Evolutionary conservation across 345 rosid genomes (phyloP).

Genomic region (Lumnitzera littorea): DNA sequence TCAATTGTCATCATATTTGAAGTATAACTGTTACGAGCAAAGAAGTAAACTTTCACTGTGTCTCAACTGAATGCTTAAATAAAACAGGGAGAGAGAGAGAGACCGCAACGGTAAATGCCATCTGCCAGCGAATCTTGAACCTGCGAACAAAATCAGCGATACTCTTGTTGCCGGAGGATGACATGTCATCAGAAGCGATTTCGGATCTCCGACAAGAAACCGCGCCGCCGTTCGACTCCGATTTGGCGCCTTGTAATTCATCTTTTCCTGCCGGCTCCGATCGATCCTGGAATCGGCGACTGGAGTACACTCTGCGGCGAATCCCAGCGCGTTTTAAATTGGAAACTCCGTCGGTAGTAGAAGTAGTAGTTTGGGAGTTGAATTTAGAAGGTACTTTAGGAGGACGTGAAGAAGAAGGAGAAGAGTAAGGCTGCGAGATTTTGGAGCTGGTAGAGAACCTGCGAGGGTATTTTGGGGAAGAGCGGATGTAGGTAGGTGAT

Average conservation of each 20-base stretch:
- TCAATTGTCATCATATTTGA: too few relatives aligned
- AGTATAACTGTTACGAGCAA: background rate
- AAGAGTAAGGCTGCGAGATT: conserved; percentile 16
- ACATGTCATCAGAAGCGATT: conserved; percentile 11
- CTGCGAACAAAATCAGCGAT: conserved; percentile 13
- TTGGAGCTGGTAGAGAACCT: conserved; percentile 32
- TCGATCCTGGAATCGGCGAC: conserved; percentile 7
- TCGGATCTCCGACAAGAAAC: conserved; percentile 10
- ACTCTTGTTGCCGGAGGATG: conserved; percentile 1
- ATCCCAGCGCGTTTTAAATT: conserved; percentile 13
- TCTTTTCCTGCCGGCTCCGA: background rate
- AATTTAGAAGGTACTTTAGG: conserved; percentile 14
- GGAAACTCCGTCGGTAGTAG: conserved; percentile 13
- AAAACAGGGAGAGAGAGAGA: background rate
- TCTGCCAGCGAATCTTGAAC: conserved; percentile 33
- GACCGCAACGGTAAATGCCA: conserved; percentile 37
- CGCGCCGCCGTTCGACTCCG: conserved; percentile 6
- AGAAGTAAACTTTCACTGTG: background rate
- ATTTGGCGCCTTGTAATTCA: background rate
- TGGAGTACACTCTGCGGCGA: conserved; percentile 29
- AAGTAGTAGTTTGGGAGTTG: conserved; percentile 14
- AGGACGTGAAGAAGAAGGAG: conserved; percentile 9
- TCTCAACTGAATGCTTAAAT: background rate
- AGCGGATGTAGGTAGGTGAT: conserved; percentile 34
- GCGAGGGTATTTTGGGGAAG: conserved; percentile 21